These are phyloP conservation scores for Cordyceps cateniannulata DNA, from an alignment of 2,329 filamentous ascomycete genomes.

Conservation along the genomic window DNA sequence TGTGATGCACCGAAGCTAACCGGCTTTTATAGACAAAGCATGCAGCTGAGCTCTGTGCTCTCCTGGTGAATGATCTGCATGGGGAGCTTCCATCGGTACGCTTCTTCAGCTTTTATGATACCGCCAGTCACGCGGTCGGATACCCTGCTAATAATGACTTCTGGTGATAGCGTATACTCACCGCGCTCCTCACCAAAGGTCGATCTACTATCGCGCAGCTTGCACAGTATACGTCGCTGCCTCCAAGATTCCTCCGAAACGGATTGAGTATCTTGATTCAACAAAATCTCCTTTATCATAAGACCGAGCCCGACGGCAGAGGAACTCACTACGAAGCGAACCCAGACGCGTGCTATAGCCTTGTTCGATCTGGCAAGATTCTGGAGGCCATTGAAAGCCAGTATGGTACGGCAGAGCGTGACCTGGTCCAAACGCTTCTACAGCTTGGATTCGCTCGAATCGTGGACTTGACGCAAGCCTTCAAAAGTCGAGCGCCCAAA, in stretches of 20 bases:
- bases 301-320: conserved; percentile 54
- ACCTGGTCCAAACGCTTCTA: conserved; percentile 68
- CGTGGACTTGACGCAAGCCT: conserved; percentile 61
- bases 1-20: conserved; percentile 15
- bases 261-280: conserved; percentile 81
- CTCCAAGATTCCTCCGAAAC: conserved; percentile 68
- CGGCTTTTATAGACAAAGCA: conserved; percentile 54
- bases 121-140: neutral
- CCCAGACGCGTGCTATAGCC: conserved; percentile 68
- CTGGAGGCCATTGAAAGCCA: conserved; percentile 66
- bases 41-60: conserved; percentile 79
- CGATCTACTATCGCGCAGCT: conserved; percentile 67
- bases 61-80: conserved; percentile 82
- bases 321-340: conserved; percentile 80
- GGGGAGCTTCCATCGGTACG: conserved; percentile 88
- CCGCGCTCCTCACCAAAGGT: conserved; percentile 69
- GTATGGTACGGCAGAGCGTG: conserved; percentile 67
- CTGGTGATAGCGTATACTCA: conserved; percentile 68
- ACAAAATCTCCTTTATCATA: conserved; percentile 76
- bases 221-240: conserved; percentile 64
- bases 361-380: conserved; percentile 77
- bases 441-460: conserved; percentile 71
- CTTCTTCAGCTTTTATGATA: neutral
- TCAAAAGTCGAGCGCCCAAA: conserved; percentile 34
- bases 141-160: neutral